A percentile compares a stretch with the other conserved stretches of the same genome.
These are phyloP conservation scores for Coemansia sp. DNA, from an alignment of 192 early-diverging fungal genomes.

Conservation along the genomic window DNA sequence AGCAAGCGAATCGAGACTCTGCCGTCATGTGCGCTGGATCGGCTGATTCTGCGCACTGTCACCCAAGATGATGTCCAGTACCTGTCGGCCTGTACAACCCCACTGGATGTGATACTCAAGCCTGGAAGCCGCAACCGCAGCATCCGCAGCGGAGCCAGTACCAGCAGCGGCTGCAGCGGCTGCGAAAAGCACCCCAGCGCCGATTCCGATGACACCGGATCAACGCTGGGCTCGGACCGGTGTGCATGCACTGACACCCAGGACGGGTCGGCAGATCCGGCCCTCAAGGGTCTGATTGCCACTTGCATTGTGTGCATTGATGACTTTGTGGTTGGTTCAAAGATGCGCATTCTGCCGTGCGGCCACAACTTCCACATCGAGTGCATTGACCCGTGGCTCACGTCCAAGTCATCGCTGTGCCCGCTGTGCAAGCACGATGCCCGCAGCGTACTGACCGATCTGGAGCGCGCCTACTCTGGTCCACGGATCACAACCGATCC, in stretches of 20 bases:
- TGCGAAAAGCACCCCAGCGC: background rate
- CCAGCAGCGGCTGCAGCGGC: background rate
- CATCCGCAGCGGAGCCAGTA: background rate
- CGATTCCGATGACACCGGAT: background rate
- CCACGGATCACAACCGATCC: conserved; percentile 15
- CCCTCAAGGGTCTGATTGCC: conserved; percentile 38
- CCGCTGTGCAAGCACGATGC: conserved; percentile 54
- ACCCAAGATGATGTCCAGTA: conserved; percentile 24
- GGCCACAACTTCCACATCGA: conserved; percentile 55
- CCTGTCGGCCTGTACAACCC: conserved; percentile 36
- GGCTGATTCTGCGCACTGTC: conserved; percentile 38
- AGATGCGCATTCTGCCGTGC: conserved; percentile 52
- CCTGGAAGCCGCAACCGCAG: conserved; percentile 12
- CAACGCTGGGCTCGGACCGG: background rate
- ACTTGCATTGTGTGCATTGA: conserved; percentile 54
- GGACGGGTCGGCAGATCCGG: background rate
- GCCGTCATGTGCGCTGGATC: conserved; percentile 43
- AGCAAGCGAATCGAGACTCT: conserved; percentile 37
- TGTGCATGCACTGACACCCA: background rate
- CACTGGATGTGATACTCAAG: conserved; percentile 37
- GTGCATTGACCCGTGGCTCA: conserved; percentile 56
- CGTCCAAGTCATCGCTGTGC: conserved; percentile 48
- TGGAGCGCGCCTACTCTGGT: conserved; percentile 35
- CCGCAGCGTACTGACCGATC: conserved; percentile 40
- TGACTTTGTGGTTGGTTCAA: conserved; percentile 46